A percentile compares a stretch with the other conserved stretches of the same genome.
phyloP scores from a whole-genome alignment of 495 filamentous ascomycete species.

The Penicillium riverlandense region DNA sequence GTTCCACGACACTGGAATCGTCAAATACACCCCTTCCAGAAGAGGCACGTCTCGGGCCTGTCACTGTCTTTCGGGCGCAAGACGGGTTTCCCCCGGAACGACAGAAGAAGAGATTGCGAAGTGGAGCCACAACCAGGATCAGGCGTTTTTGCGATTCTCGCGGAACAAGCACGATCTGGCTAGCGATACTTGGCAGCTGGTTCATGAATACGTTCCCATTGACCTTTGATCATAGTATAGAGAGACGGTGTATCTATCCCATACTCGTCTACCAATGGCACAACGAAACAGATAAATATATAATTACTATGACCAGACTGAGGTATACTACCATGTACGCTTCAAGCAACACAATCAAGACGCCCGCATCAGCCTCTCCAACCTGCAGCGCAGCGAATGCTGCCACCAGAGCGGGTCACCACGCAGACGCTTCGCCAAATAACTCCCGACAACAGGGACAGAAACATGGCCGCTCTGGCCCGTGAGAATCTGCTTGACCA shows the following conservation, averaged over 20 bases:
- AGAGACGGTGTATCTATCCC: no score
- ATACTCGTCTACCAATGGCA: no score
- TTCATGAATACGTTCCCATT: conserved; percentile 10
- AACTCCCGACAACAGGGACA: conserved; percentile 33
- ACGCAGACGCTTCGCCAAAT: conserved; percentile 22
- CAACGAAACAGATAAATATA: no score
- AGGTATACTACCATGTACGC: no score
- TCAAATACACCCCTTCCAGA: conserved; percentile 11
- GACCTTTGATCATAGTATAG: no score
- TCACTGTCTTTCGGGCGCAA: conserved; percentile 15
- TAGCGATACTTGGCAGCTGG: conserved; percentile 9
- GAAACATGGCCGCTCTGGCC: conserved; percentile 54
- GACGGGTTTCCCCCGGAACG: conserved; percentile 13
- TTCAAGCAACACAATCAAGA: background rate
- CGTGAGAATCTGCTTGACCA: conserved; percentile 50
- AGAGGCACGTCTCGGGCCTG: conserved; percentile 22
- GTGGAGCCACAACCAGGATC: conserved; percentile 8
- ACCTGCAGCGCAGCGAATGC: conserved; percentile 17
- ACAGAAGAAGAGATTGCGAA: conserved; percentile 9
- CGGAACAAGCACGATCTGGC: conserved; percentile 12
- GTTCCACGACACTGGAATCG: background rate
- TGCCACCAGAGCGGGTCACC: conserved; percentile 40
- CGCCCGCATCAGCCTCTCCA: conserved; percentile 27
- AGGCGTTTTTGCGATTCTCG: conserved; percentile 13
- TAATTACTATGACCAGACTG: no score